phyloP scores from a whole-genome alignment of 805 yeast genomes.

The Hanseniaspora taiwanica region DNA sequence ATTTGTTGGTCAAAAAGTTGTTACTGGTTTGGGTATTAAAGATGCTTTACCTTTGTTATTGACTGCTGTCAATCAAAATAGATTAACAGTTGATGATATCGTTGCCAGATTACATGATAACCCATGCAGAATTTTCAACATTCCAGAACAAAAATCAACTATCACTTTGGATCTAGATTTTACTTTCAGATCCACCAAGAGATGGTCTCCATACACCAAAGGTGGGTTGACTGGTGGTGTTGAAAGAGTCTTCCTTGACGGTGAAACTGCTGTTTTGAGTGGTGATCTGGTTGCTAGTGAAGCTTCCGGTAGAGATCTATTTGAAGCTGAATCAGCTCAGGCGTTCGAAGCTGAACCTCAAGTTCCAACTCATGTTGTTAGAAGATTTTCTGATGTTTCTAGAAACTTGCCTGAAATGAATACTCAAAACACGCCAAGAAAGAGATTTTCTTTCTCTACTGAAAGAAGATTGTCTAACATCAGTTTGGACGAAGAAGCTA shows the following conservation, averaged over 20 bases:
- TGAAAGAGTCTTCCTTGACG: conserved; percentile 73
- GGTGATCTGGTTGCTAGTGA: conserved; percentile 52
- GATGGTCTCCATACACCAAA: conserved; percentile 43
- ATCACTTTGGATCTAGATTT: conserved; percentile 74
- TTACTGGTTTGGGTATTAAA: conserved; percentile 64
- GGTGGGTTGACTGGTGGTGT: conserved; percentile 63
- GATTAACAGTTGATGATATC: conserved; percentile 60
- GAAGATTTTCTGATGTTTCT: conserved; percentile 22
- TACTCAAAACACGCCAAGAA: conserved; percentile 26
- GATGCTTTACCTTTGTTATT: conserved; percentile 75
- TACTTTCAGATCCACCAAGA: conserved; percentile 31
- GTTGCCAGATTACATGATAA: conserved; percentile 61
- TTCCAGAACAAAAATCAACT: conserved; percentile 65
- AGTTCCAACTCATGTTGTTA: conserved; percentile 19
- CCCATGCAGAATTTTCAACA: conserved; percentile 70
- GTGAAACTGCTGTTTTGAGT: conserved; percentile 72
- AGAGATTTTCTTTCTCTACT: conserved; percentile 41
- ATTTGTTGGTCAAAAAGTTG: conserved; percentile 44
- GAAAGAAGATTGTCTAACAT: conserved; percentile 27
- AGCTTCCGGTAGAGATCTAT: conserved; percentile 40
- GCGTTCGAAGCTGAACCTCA: conserved; percentile 12
- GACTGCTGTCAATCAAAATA: conserved; percentile 64
- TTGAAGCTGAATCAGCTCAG: conserved; percentile 12
- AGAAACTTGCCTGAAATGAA: too few relatives aligned
- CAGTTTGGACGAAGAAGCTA: conserved; percentile 20